Base-by-base conservation (phyloP, 371 early-diverging fungal species). In the Apophysomyces ossiformis region DNA sequence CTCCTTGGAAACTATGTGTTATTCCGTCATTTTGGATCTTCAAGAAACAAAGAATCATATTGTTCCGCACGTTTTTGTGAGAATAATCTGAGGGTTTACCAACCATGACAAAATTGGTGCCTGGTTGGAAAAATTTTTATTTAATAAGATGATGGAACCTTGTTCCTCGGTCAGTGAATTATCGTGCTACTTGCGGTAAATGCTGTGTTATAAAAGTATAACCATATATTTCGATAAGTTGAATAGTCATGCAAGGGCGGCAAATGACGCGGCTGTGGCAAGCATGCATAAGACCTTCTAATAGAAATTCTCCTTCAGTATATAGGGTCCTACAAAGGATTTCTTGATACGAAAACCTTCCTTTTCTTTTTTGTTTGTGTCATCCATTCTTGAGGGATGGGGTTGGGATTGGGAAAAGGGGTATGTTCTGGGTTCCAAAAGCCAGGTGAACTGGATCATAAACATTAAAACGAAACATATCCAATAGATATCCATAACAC, bases 201-300 rank as follows among this genome's bases (percentile, higher is more conserved):
- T 50, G 16, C 54, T 50, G 54, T 50, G 21, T 21, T 50, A 50
- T 50, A 50, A 50, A 50, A 18, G 21, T 18, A n/a, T 21, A 26
- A 50, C 21, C 54, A 26, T 16, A 26, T 50, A 50, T 50, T 26
- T 50, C 54, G 54, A 50, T 50, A 9, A 26, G 21, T 21, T 50
- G 21, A 26, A 21, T 50, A 21, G 21, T 50, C 21, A 50, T 50
- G 54, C 54, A 50, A 50, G 54, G 54, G 54, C 54, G 54, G 54
- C 21, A 50, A 50, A 50, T 50, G 54, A 50, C 54, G 54, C 54
- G 54, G 54, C 54, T 32, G 54, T 50, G 54, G 54, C 54, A 21
- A 50, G 54, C 54, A 50, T 50, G 54, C 54, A 50, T 16, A 50
- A 50, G 21, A 11, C 21, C 21, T 41, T 50, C 21, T 50, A 50